Conservation (phyloP, 345 rosid species). For the Aquilaria yunnanensis region DNA sequence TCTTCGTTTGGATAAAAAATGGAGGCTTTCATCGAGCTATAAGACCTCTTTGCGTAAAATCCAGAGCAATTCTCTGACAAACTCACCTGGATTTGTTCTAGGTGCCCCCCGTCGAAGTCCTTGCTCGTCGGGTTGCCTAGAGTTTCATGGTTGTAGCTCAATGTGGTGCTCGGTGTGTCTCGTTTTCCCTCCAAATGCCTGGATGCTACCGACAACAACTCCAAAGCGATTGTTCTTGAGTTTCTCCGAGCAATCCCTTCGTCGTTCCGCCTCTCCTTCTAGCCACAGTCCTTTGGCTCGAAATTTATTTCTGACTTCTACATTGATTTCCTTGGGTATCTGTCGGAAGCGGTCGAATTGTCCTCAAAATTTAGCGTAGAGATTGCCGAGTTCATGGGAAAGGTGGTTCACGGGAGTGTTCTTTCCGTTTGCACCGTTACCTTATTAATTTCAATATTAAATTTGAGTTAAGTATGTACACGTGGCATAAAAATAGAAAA, state of each 20-base stretch:
- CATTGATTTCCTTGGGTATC: constrained; percentile 56
- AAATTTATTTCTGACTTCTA: constrained; percentile 54
- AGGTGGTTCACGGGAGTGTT: too few relatives aligned
- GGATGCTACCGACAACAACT: too few relatives aligned
- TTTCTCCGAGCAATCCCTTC: constrained; percentile 39
- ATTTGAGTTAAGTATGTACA: too few relatives aligned
- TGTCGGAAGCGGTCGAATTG: constrained; percentile 35
- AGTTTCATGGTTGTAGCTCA: constrained; percentile 82
- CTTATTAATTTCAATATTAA: too few relatives aligned
- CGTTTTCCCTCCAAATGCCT: constrained; percentile 61
- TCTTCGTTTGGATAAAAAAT: constrained; percentile 19
- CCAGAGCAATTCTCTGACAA: constrained; percentile 80
- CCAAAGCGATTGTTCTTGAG: too few relatives aligned
- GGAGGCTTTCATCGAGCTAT: constrained; percentile 45
- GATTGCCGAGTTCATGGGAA: too few relatives aligned
- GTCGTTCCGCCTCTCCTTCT: constrained; percentile 61
- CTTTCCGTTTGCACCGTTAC: too few relatives aligned
- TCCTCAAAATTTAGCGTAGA: too few relatives aligned
- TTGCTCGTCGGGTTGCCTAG: constrained; percentile 60
- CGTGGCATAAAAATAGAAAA: too few relatives aligned
- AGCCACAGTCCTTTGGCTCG: constrained; percentile 71
- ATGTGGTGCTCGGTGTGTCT: constrained; percentile 74
- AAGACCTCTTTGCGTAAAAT: constrained; percentile 53
- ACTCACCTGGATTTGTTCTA: constrained; percentile 18
- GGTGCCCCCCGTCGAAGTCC: constrained; percentile 63